Evolutionary conservation across 345 rosid species (phyloP), one percentile per base, ranked within the genome.

Genomic region (Murraya koenigii): DNA sequence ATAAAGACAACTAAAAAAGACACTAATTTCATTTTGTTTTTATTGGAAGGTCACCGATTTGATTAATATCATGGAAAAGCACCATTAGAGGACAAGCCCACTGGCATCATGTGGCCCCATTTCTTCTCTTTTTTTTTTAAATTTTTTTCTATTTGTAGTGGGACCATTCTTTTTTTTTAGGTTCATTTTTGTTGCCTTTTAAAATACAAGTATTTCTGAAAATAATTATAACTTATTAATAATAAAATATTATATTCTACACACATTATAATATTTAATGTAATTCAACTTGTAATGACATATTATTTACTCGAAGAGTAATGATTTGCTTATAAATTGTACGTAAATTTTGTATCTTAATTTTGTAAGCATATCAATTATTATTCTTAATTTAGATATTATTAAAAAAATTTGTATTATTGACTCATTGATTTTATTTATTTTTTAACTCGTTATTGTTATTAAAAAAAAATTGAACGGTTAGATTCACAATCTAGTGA

Each of bases 91-190:
- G 39, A 62, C 19, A 28, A 63, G 0, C 28, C 77, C 77, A 74
- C 69, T 74, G 13, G 60, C 32, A 74, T 63, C 77, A 20, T 6
- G 59, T 4, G 69, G 60, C 30, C 69, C 77, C 69, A 44, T 20
- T 1, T 62, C n/a, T n/a, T n/a, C n/a, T 39, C 22, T 44, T 26
- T 39, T 23, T 60, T 22, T 72, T 58, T n/a, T n/a, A n/a, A n/a
- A 0, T 20, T 28, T 38, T 71, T 44, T 44, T 15, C 49, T 20
- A 6, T 70, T 30, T 22, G 32, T 15, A 44, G 47, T 55, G 20
- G 75, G 64, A n/a, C 49, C 64, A 13, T 10, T 7, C 30, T 26
- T 8, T 28, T 7, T 49, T 59, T 39, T 7, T 3, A 33, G 11
- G 62, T 71, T 25, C 63, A 13, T 2, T 30, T 32, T 55, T 52